phyloP scores from a whole-genome alignment of 306 rosid genomes.

The Rosa chinensis region DNA sequence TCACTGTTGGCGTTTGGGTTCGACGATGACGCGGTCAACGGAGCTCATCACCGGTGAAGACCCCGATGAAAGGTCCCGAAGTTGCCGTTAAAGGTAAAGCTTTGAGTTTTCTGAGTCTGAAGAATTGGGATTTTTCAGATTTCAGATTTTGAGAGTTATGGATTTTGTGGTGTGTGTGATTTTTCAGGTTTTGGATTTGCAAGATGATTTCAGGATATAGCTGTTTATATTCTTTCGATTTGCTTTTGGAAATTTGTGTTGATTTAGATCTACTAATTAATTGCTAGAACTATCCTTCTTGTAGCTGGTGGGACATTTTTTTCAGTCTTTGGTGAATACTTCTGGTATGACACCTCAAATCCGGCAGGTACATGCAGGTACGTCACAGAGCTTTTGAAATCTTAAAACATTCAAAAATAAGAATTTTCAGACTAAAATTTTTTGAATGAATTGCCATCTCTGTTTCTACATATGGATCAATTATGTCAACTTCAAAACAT shows the following conservation, averaged over 20 bases:
- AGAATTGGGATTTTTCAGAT: too few species aligned
- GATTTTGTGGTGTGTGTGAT: too few species aligned
- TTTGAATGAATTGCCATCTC: background rate
- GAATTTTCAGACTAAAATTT: background rate
- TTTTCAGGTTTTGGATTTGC: too few species aligned
- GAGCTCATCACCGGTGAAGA: too few species aligned
- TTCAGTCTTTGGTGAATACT: conserved; percentile 92
- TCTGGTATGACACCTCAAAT: conserved; percentile 99
- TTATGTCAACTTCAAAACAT: background rate
- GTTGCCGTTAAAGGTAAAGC: too few species aligned
- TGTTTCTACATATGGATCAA: background rate
- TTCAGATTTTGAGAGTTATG: too few species aligned
- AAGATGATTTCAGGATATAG: too few species aligned
- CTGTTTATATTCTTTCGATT: background rate
- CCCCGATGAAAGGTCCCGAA: too few species aligned
- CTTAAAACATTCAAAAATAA: background rate
- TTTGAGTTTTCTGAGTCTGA: too few species aligned
- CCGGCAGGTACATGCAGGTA: conserved; percentile 69
- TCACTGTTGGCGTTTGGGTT: too few species aligned
- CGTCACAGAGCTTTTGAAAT: conserved; percentile 16
- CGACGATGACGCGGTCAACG: too few species aligned
- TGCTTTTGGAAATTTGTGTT: background rate
- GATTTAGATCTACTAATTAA: background rate
- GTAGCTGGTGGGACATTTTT: conserved; percentile 95
- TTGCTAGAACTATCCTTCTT: conserved; percentile 19